A percentile compares a stretch with the other conserved stretches of the same genome.
Conservation (phyloP, 106 monocot species). For the Iris macrosiphon region DNA sequence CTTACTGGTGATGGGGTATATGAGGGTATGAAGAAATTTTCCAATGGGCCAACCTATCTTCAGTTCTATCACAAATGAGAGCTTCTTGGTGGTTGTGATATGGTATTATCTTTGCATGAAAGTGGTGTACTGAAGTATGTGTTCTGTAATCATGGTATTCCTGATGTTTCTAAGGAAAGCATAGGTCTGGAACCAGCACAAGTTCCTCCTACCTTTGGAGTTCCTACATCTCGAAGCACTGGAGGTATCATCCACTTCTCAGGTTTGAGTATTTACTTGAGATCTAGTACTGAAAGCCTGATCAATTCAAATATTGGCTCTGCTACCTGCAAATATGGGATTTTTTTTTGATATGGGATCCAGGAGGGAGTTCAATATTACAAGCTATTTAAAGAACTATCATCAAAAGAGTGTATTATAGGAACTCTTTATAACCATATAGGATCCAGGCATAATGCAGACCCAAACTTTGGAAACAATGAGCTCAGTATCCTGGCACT, state of each 20-base stretch:
- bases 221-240: too few species aligned
- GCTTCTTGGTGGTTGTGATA: slow-evolving; percentile 88
- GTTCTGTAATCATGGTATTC: slow-evolving; percentile 40
- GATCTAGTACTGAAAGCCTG: slow-evolving; percentile 43
- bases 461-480: too few species aligned
- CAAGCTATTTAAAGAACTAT: too few species aligned
- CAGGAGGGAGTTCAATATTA: too few species aligned
- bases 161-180: slow-evolving; percentile 10
- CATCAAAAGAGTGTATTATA: too few species aligned
- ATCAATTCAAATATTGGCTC: slow-evolving; percentile 54
- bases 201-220: too few species aligned
- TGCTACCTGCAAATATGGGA: too few species aligned
- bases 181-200: slow-evolving; percentile 9
- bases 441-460: too few species aligned
- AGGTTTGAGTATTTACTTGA: slow-evolving; percentile 35
- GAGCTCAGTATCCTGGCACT: too few species aligned
- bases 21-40: slow-evolving; percentile 77
- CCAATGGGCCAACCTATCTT: slow-evolving; percentile 92
- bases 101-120: slow-evolving; percentile 78
- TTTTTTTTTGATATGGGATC: too few species aligned
- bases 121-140: slow-evolving; percentile 71
- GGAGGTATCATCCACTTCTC: slow-evolving; percentile 27
- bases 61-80: slow-evolving; percentile 89
- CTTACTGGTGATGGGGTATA: slow-evolving; percentile 75
- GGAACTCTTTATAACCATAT: too few species aligned